phyloP scores from a whole-genome alignment of 83 land plant species.

The Picea abies region DNA sequence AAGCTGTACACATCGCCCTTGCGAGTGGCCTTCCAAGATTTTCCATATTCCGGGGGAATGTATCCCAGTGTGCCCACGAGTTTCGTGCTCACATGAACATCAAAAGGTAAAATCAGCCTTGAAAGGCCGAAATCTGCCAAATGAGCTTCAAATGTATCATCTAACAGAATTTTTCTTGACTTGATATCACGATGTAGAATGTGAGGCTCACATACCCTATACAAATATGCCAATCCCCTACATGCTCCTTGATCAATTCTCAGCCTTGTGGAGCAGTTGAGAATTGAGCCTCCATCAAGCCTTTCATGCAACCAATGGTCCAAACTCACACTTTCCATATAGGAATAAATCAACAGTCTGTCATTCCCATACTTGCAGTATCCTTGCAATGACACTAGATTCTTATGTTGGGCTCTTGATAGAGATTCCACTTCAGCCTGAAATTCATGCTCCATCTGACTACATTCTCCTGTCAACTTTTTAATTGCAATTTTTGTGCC shows the following conservation, averaged over 20 bases:
- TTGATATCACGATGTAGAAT: slow-evolving; percentile 88
- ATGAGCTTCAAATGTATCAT: slow-evolving; percentile 51
- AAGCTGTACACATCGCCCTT: slow-evolving; percentile 79
- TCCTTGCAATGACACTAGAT: slow-evolving; percentile 26
- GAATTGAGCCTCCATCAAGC: slow-evolving; percentile 27
- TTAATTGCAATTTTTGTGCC: slow-evolving; percentile 31
- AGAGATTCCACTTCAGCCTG: slow-evolving; percentile 57
- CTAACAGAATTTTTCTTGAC: slow-evolving; percentile 61
- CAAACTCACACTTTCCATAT: no score
- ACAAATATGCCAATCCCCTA: slow-evolving; percentile 82
- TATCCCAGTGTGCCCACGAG: slow-evolving; percentile 90
- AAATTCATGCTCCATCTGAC: slow-evolving; percentile 62
- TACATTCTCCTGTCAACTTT: no score
- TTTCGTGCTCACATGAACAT: slow-evolving; percentile 62
- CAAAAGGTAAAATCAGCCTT: slow-evolving; percentile 61
- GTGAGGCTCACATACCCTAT: slow-evolving; percentile 81
- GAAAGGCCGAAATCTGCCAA: slow-evolving; percentile 95
- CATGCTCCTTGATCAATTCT: slow-evolving; percentile 43
- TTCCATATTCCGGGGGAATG: slow-evolving; percentile 82
- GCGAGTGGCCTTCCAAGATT: slow-evolving; percentile 53
- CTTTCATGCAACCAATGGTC: no score
- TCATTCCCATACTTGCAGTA: slow-evolving; percentile 32
- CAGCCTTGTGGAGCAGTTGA: slow-evolving; percentile 32
- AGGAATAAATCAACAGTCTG: slow-evolving; percentile 32
- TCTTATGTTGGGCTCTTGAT: slow-evolving; percentile 46